Evolutionary conservation across 2,329 filamentous ascomycete genomes (phyloP), one percentile per base, ranked within the genome.

Genomic region (Colletotrichum kahawae): DNA sequence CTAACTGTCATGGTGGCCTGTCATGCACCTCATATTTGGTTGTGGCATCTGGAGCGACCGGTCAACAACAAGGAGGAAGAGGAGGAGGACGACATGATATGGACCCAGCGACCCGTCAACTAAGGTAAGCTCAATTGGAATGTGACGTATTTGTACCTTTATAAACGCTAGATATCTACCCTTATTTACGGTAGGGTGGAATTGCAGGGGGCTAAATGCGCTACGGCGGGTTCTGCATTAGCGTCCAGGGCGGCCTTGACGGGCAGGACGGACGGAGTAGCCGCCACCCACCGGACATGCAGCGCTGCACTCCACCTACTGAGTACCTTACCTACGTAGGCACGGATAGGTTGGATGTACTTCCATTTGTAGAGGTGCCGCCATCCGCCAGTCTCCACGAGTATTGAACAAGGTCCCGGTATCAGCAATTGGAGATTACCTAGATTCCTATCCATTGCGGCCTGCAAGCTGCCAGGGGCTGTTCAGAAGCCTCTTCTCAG

Each of bases 131-230:
- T 33, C 57, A 31, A 33, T 34, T 18, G 31, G 57, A 24, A 63
- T 34, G 27, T 68, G 31, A 60, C 60, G 60, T 60, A 74, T 54
- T 33, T 16, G 69, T 57, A 73, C 57, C 69, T 67, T 75, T 56
- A 57, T 24, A 68, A 75, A 72, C 63, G 69, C 69, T 68, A 59
- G 43, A 59, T 31, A 27, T 29, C 29, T n/a, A 66, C 29, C 36
- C 59, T 56, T 64, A 14, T 60, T 64, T 48, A 75, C 72, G 69
- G 72, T 72, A 75, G 38, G 43, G 69, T 75, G 63, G 72, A 51
- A 24, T 62, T 21, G 27, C 48, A 67, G 9, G 57, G 69, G 68
- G 67, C n/a, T 51, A 36, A 13, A 34, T 9, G 54, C 71, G 66
- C 70, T 59, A 73, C 54, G 33, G 63, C 29, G 64, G 64, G 48